Evolutionary conservation across 768 basidiomycete genomes (phyloP).

Genomic region (Termitomyces bulborhizus): DNA sequence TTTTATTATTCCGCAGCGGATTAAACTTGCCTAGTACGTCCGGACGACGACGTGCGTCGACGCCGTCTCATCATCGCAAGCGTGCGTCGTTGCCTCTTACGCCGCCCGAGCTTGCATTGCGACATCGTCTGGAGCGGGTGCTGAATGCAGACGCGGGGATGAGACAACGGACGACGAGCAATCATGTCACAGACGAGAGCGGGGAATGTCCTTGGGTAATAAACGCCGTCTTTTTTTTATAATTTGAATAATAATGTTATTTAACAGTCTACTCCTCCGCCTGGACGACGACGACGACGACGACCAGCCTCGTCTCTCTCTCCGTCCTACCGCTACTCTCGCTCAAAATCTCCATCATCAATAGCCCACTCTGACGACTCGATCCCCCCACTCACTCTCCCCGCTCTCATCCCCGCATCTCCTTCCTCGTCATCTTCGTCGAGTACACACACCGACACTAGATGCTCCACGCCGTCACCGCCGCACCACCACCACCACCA

Average conservation of each 20-base stretch:
- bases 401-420: neutral
- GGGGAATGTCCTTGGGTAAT: conserved; percentile 19
- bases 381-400: neutral
- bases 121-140: conserved; percentile 46
- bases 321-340: neutral
- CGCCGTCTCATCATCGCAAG: too few species aligned
- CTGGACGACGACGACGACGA: neutral
- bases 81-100: conserved; percentile 21
- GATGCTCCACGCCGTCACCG: neutral
- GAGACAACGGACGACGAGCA: conserved; percentile 12
- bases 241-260: too few species aligned
- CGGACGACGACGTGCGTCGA: too few species aligned
- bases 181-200: conserved; percentile 23
- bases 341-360: too few species aligned
- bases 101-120: conserved; percentile 50
- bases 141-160: conserved; percentile 15
- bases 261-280: too few species aligned
- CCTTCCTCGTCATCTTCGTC: neutral
- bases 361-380: conserved; percentile 3
- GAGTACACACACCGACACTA: neutral
- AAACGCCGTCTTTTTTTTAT: too few species aligned
- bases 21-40: conserved; percentile 6
- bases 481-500: neutral
- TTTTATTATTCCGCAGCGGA: conserved; percentile 29
- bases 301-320: neutral